phyloP scores from a whole-genome alignment of 306 rosid genomes.

The Ammopiptanthus mongolicus region DNA sequence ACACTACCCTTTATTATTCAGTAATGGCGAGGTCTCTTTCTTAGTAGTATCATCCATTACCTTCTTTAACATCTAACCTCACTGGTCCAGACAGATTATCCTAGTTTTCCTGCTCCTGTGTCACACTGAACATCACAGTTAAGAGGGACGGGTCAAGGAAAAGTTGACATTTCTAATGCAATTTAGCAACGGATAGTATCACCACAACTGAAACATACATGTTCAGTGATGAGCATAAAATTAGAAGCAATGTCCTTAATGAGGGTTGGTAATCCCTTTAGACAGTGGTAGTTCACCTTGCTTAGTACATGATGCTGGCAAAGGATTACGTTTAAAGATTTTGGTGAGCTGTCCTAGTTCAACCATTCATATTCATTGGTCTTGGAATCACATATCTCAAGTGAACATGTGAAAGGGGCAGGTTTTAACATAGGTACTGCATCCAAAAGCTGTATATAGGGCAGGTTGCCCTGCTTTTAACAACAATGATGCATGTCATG shows the following conservation, averaged over 20 bases:
- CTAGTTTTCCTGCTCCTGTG: background rate
- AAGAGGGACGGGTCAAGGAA: background rate
- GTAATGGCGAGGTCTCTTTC: slow-evolving; percentile 16
- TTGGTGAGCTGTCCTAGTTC: slow-evolving; percentile 31
- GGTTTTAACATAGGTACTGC: slow-evolving; percentile 49
- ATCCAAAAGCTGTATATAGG: slow-evolving; percentile 34
- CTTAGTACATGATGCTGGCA: slow-evolving; percentile 22
- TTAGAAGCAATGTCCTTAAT: slow-evolving; percentile 13
- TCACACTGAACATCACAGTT: background rate
- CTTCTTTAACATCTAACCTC: background rate
- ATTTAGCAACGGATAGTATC: background rate
- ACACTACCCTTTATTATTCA: background rate
- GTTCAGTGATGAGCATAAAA: background rate
- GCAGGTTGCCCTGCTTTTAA: slow-evolving; percentile 37
- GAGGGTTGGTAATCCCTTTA: slow-evolving; percentile 16
- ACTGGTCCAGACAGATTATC: background rate
- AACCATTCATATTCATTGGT: slow-evolving; percentile 28
- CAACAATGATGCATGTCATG: slow-evolving; percentile 47
- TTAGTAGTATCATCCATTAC: background rate
- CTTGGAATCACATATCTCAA: slow-evolving; percentile 28
- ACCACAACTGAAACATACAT: background rate
- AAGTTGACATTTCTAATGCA: background rate
- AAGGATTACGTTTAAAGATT: slow-evolving; percentile 14
- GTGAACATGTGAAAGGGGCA: slow-evolving; percentile 53
- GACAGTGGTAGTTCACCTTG: slow-evolving; percentile 28